Base-by-base conservation (phyloP, 2,329 filamentous ascomycete species). In the Pestalotiopsis sp. region DNA sequence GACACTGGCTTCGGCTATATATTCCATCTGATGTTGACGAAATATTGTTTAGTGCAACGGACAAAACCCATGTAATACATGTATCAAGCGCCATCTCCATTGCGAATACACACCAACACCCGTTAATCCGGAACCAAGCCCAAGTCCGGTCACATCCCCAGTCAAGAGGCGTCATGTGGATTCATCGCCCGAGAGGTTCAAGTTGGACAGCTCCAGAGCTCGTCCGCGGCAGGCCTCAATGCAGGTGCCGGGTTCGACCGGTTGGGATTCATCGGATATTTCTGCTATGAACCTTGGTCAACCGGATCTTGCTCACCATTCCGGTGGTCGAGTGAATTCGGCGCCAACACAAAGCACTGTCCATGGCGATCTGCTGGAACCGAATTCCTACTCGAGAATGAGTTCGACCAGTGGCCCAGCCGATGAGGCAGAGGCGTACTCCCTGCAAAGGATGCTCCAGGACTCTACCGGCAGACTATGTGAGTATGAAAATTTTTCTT, bases 391-490 rank as follows among this genome's bases (percentile, higher is more conserved):
- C 27, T 78, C 82, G 23, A 78, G 78, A 56, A 77, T 81, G 62
- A 82, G 79, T 70, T 82, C 79, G 52, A 76, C 76, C 25, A 85
- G 82, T 70, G 84, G 81, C 2, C 78, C 81, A 45, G 86, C 87
- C 52, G 87, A 90, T 70, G 88, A 90, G 73, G 83, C 86, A 4
- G 83, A 86, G 31, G 81, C 89, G 31, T 85, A 85, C 70, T 83
- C 84, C 11, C 83, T 87, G 69, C 83, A 84, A 38, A 82, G 87
- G 70, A 89, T 91, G 86, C 79, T 91, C 52, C 84, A 88, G 72
- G 89, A 91, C 73, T 83, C 83, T 12, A 87, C 84, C 0, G 87
- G 88, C 11, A 82, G 87, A 72, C 78, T 90, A 41, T 80, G 87
- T 89, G 80, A 77, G 87, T 63, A 31, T 62, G 7, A 36, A 25